Conservation (phyloP, 1,139 yeast genomes). For the Casaregolazyma suthepensis region DNA sequence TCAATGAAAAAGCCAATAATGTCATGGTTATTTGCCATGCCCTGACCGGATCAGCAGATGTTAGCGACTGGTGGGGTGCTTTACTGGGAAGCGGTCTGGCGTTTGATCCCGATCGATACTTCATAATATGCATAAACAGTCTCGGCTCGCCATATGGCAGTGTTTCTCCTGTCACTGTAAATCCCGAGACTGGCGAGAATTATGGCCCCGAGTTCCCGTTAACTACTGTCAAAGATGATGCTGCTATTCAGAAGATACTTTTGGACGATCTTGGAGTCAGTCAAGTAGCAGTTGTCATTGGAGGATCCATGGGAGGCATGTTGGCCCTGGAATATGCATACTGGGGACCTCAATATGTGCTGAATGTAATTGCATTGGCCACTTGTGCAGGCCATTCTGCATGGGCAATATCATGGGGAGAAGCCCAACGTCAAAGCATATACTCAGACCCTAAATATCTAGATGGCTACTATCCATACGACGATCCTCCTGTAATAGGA, state of each 20-base stretch:
- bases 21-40: slow-evolving; percentile 91
- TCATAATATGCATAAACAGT: slow-evolving; percentile 80
- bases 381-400: slow-evolving; percentile 94
- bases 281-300: slow-evolving; percentile 76
- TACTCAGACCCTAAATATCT: slow-evolving; percentile 88
- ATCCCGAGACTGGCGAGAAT: slow-evolving; percentile 62
- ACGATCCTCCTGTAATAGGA: slow-evolving; percentile 80
- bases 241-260: slow-evolving; percentile 66
- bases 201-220: slow-evolving; percentile 96
- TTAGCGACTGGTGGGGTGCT: slow-evolving; percentile 98
- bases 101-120: slow-evolving; percentile 83
- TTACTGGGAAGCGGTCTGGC: slow-evolving; percentile 79
- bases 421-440: slow-evolving; percentile 92
- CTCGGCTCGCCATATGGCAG: slow-evolving; percentile 96
- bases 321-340: slow-evolving; percentile 79
- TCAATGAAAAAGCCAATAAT: slow-evolving; percentile 62
- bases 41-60: slow-evolving; percentile 90
- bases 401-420: slow-evolving; percentile 99
- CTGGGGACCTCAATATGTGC: slow-evolving; percentile 65
- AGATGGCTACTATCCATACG: slow-evolving; percentile 76
- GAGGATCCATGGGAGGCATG: slow-evolving; percentile 99
- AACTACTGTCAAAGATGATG: slow-evolving; percentile 88
- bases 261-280: slow-evolving; percentile 67
- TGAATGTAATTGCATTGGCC: slow-evolving; percentile 74
- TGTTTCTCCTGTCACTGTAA: slow-evolving; percentile 79